Percentiles rank a stretch among this genome's conserved stretches.
Evolutionary conservation across 1,139 yeast genomes (phyloP).

Genomic region (Petasospora rhodanensis): DNA sequence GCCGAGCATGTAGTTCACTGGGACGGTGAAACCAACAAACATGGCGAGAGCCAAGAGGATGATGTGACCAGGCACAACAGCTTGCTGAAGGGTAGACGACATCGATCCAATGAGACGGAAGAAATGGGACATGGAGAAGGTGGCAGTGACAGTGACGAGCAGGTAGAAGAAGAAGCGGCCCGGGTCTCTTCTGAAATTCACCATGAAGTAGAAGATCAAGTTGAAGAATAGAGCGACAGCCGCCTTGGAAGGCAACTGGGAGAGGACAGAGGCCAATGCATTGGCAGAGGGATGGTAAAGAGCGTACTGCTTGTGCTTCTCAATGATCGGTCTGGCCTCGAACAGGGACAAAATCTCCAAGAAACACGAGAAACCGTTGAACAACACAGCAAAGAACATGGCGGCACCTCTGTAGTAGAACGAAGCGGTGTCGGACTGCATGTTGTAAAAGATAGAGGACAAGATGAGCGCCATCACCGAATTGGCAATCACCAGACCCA

Average conservation of each 20-base stretch:
- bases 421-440: constrained; percentile 42
- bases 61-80: constrained; percentile 70
- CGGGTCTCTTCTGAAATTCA: constrained; percentile 57
- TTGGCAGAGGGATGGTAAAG: constrained; percentile 76
- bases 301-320: constrained; percentile 73
- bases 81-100: constrained; percentile 55
- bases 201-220: constrained; percentile 60
- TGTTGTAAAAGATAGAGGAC: constrained; percentile 71
- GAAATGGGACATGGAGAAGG: constrained; percentile 64
- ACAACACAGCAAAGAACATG: constrained; percentile 71
- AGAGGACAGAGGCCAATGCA: constrained; percentile 62
- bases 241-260: constrained; percentile 64
- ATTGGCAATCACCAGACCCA: constrained; percentile 58
- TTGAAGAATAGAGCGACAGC: constrained; percentile 54
- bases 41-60: constrained; percentile 57
- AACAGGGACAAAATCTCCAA: constrained; percentile 66
- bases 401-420: constrained; percentile 69
- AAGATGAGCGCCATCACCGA: constrained; percentile 69
- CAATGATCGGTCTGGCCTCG: constrained; percentile 76
- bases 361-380: constrained; percentile 71
- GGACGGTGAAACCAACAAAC: constrained; percentile 75
- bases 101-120: constrained; percentile 70
- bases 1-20: constrained; percentile 61
- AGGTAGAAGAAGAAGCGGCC: constrained; percentile 69
- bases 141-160: constrained; percentile 48